Evolutionary conservation across 1,139 yeast genomes (phyloP).

Genomic region (Debaryomyces singareniensis): DNA sequence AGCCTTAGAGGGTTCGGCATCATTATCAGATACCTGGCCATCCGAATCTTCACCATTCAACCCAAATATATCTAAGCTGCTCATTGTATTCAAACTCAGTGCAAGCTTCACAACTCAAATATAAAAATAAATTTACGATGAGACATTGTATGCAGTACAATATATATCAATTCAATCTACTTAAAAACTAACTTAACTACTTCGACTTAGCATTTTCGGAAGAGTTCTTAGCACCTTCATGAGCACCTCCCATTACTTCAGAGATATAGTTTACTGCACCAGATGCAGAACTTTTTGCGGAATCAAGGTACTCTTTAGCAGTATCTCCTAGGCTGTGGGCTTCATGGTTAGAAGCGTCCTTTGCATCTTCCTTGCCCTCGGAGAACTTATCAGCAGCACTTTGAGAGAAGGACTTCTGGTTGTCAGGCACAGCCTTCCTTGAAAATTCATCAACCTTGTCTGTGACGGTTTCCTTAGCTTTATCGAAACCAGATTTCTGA

Average conservation of each 20-base stretch:
- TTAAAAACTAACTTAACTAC: too few relatives aligned
- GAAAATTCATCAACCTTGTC: conserved; percentile 61
- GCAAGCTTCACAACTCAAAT: too few relatives aligned
- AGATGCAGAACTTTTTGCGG: conserved; percentile 54
- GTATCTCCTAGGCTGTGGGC: conserved; percentile 44
- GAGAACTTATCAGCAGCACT: conserved; percentile 50
- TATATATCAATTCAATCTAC: neutral
- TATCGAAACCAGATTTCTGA: conserved; percentile 57
- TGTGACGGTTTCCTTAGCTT: conserved; percentile 68
- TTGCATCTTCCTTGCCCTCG: conserved; percentile 48
- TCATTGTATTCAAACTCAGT: neutral
- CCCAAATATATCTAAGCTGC: conserved; percentile 1
- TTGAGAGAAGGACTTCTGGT: conserved; percentile 64
- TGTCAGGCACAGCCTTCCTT: conserved; percentile 51
- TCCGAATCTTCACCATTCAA: conserved; percentile 6
- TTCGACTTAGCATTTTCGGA: conserved; percentile 27
- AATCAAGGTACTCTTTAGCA: conserved; percentile 54
- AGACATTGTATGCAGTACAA: neutral
- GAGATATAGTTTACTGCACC: conserved; percentile 61
- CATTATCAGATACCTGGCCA: too few relatives aligned
- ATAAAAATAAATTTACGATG: too few relatives aligned
- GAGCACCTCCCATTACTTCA: conserved; percentile 53
- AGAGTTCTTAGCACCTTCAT: conserved; percentile 48
- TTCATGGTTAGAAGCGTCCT: conserved; percentile 21
- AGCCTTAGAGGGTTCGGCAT: too few relatives aligned